phyloP scores from a whole-genome alignment of 352 stramenopile species.

The Aphanomyces stellatus region DNA sequence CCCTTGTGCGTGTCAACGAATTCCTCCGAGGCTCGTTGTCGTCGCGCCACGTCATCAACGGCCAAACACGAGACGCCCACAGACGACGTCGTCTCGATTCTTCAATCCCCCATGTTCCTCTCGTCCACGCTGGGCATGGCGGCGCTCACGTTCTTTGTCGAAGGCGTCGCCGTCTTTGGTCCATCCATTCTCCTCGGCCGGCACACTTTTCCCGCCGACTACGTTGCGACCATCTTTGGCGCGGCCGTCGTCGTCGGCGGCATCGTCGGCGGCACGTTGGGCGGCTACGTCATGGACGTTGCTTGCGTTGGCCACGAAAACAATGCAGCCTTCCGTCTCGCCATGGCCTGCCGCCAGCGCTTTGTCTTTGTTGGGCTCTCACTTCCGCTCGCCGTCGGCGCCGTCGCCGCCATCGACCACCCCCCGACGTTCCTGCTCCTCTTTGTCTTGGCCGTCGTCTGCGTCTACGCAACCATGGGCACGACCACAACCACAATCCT shows the following conservation, averaged over 20 bases:
- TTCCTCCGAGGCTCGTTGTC: not conserved
- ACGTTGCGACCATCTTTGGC: slow-evolving; percentile 2
- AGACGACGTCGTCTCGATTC: not conserved
- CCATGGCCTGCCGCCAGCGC: not conserved
- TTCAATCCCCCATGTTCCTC: slow-evolving; percentile 28
- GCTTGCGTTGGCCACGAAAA: slow-evolving; percentile 2
- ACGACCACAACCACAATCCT: slow-evolving; percentile 86
- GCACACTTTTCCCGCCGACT: not conserved
- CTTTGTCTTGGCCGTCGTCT: slow-evolving; percentile 58
- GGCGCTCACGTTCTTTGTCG: slow-evolving; percentile 30
- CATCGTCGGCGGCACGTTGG: slow-evolving; percentile 29
- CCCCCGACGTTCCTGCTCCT: slow-evolving; percentile 40
- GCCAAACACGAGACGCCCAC: not conserved
- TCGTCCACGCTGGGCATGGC: slow-evolving; percentile 31
- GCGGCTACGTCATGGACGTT: slow-evolving; percentile 27
- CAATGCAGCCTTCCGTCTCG: not conserved
- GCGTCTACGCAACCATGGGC: slow-evolving; percentile 54
- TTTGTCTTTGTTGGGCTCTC: slow-evolving; percentile 34
- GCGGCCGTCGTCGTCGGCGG: slow-evolving; percentile 4
- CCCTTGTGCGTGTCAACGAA: not conserved
- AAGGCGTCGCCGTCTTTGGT: slow-evolving; percentile 22
- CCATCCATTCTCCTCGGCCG: slow-evolving; percentile 10
- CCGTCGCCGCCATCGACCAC: slow-evolving; percentile 51
- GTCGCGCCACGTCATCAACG: not conserved
- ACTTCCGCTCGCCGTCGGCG: slow-evolving; percentile 42